phyloP scores from a whole-genome alignment of 2,329 filamentous ascomycete genomes.

The Colletotrichum somersetense region DNA sequence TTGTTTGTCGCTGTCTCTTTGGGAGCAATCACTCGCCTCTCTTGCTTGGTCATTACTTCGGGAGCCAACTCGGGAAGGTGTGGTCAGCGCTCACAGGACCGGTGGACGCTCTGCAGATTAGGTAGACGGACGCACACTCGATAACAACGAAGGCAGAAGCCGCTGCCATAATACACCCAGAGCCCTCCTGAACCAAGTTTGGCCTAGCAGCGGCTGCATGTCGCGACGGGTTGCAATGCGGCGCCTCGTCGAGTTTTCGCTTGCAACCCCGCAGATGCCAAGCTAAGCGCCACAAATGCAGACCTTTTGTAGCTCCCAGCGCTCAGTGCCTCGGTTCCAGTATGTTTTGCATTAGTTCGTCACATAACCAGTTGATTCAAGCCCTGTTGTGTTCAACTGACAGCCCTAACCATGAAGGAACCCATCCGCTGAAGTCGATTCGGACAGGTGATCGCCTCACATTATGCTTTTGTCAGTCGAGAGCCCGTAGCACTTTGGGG shows the following conservation, averaged over 20 bases:
- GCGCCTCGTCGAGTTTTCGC: neutral
- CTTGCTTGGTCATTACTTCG: neutral
- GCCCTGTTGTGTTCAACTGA: neutral
- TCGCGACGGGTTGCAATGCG: neutral
- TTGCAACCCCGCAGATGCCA: slow-evolving; percentile 17
- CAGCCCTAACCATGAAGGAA: neutral
- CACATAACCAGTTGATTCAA: neutral
- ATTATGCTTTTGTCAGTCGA: too few species aligned
- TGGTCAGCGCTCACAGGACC: neutral
- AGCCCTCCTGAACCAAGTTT: neutral
- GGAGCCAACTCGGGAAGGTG: neutral
- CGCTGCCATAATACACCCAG: neutral
- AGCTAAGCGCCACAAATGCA: slow-evolving; percentile 5
- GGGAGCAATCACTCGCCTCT: neutral
- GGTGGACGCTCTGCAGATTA: neutral
- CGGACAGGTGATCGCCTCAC: too few species aligned
- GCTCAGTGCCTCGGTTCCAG: neutral
- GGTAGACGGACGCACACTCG: too few species aligned
- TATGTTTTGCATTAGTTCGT: too few species aligned
- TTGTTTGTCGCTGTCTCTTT: neutral
- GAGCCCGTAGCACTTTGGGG: too few species aligned
- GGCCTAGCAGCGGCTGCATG: neutral
- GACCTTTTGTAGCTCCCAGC: neutral
- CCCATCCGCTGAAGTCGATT: too few species aligned
- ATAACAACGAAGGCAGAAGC: neutral